phyloP scores from a whole-genome alignment of 306 rosid species.

The Calophaca sinica region DNA sequence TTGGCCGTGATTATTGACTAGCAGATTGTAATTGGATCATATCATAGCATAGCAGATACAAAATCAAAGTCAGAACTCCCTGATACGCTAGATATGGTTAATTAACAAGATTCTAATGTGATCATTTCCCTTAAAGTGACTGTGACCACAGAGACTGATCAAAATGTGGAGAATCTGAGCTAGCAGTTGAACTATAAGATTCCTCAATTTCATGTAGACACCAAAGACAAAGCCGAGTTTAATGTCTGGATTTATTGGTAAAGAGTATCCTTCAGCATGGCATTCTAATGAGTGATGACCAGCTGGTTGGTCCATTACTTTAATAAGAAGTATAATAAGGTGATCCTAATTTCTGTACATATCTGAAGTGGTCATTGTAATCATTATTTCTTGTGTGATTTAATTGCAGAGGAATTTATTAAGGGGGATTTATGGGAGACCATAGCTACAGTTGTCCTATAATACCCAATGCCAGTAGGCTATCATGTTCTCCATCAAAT shows the following conservation, averaged over 20 bases:
- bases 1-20: constrained; percentile 11
- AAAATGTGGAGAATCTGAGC: constrained; percentile 4
- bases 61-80: neutral
- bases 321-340: constrained; percentile 28
- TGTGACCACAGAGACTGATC: neutral
- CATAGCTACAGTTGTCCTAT: neutral
- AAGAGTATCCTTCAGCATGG: constrained; percentile 40
- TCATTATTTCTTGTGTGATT: constrained; percentile 56
- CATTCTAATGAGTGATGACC: constrained; percentile 34
- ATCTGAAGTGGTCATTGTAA: constrained; percentile 48
- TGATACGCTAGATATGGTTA: neutral
- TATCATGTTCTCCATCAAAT: neutral
- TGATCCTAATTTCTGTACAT: constrained; percentile 21
- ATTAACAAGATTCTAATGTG: neutral
- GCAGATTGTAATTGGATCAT: neutral
- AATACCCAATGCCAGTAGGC: neutral
- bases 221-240: constrained; percentile 42
- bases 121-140: neutral
- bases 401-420: neutral
- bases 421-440: too few relatives aligned
- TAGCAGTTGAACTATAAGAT: constrained; percentile 33
- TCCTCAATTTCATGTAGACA: constrained; percentile 30
- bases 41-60: constrained; percentile 5
- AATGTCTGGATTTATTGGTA: constrained; percentile 43
- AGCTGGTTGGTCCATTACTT: constrained; percentile 45